Percentiles rank a stretch among this genome's conserved stretches.
phyloP scores from a whole-genome alignment of 192 early-diverging fungal species.

The Rhizophagus sp. region DNA sequence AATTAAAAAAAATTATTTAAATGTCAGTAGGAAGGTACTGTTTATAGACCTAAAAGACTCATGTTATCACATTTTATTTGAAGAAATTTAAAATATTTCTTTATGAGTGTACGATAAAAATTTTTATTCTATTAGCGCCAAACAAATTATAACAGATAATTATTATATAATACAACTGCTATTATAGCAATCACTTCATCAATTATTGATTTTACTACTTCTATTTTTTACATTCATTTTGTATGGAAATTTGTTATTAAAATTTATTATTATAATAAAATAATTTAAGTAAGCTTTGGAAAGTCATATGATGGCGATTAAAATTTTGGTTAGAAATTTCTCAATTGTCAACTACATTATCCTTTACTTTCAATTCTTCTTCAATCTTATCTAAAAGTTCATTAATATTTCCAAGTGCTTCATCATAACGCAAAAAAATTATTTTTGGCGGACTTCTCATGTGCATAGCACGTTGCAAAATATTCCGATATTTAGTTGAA shows the following conservation, averaged over 20 bases:
- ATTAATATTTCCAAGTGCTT: background rate
- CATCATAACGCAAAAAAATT: conserved; percentile 2
- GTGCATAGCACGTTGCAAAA: background rate
- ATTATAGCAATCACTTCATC: background rate
- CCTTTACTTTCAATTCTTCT: background rate
- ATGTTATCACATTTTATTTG: background rate
- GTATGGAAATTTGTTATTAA: too few relatives aligned
- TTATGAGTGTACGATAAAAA: background rate
- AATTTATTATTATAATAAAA: too few relatives aligned
- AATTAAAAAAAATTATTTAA: background rate
- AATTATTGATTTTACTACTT: background rate
- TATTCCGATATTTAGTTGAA: conserved; percentile 3
- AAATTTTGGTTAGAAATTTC: too few relatives aligned
- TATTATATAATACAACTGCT: background rate
- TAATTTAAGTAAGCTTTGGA: too few relatives aligned
- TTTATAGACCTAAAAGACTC: background rate
- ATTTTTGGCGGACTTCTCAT: conserved; percentile 17
- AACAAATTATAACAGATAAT: background rate
- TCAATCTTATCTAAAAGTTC: conserved; percentile 22
- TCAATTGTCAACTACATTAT: background rate
- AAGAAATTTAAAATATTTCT: too few relatives aligned
- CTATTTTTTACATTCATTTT: too few relatives aligned
- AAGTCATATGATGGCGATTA: too few relatives aligned
- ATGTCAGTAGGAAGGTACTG: background rate
- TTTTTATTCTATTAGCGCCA: background rate